Percentiles rank a stretch among this genome's conserved stretches.
These are phyloP conservation scores for Cryoendolithus antarcticus DNA, from an alignment of 2,329 filamentous ascomycete species.

Conservation along the genomic window DNA sequence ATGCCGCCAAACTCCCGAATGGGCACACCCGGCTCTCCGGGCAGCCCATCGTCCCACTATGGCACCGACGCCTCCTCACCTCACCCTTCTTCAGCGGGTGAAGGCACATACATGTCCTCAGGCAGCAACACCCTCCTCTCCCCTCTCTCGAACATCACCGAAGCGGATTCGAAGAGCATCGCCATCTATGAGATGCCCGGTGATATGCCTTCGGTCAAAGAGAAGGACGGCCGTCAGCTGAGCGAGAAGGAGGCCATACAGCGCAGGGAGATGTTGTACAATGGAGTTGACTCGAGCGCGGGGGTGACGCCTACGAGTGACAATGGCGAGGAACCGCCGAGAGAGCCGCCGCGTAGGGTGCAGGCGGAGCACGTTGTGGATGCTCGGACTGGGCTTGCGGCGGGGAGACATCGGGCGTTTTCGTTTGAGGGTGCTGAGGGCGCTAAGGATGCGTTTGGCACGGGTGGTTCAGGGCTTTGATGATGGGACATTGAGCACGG, in stretches of 20 bases:
- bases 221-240: conserved; percentile 35
- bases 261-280: conserved; percentile 32
- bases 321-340: neutral
- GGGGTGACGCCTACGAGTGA: conserved; percentile 1
- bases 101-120: conserved; percentile 17
- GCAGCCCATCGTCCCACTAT: neutral
- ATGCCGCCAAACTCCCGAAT: conserved; percentile 8
- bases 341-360: conserved; percentile 11
- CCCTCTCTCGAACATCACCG: conserved; percentile 12
- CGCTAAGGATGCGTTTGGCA: no score
- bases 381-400: conserved; percentile 4
- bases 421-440: conserved; percentile 3
- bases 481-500: neutral
- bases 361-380: conserved; percentile 15
- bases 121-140: conserved; percentile 12
- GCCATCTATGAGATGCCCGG: conserved; percentile 40
- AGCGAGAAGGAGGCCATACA: conserved; percentile 38
- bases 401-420: conserved; percentile 4
- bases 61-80: conserved; percentile 9
- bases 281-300: conserved; percentile 27
- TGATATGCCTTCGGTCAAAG: conserved; percentile 41
- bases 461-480: no score
- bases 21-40: neutral
- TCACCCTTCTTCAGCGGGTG: conserved; percentile 11
- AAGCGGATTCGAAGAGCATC: conserved; percentile 17